phyloP scores from a whole-genome alignment of 345 rosid species.

The Camelina laxa region DNA sequence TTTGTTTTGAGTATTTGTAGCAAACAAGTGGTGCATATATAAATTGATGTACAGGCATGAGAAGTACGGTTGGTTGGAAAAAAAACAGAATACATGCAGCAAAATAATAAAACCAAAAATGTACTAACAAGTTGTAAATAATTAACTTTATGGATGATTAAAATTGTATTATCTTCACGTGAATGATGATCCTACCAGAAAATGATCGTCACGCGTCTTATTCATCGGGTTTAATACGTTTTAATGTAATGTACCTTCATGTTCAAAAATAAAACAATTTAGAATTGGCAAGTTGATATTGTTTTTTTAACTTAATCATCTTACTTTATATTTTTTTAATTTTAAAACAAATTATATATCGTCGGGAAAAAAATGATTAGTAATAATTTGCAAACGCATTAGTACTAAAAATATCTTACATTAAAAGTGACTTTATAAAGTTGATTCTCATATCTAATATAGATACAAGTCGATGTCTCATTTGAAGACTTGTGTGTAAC shows the following conservation, averaged over 20 bases:
- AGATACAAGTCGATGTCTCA: conserved; percentile 4
- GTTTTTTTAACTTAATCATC: background rate
- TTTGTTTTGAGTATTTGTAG: background rate
- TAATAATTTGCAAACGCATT: conserved; percentile 17
- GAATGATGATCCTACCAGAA: conserved; percentile 23
- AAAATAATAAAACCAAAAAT: background rate
- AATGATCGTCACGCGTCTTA: background rate
- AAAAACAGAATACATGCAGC: background rate
- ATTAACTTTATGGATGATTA: background rate
- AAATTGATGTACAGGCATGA: conserved; percentile 18
- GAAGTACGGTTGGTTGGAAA: background rate
- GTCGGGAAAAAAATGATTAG: conserved; percentile 35
- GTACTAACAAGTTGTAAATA: conserved; percentile 11
- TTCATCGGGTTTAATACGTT: background rate
- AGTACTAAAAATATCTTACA: background rate
- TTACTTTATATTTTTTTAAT: background rate
- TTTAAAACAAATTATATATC: background rate
- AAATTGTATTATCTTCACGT: conserved; percentile 2
- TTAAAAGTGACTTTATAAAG: conserved; percentile 8
- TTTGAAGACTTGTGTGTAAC: background rate
- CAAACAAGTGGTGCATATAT: conserved; percentile 8
- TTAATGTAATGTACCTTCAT: background rate
- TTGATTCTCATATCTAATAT: background rate
- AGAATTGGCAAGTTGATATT: conserved; percentile 25
- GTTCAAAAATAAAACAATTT: background rate